phyloP scores from a whole-genome alignment of 768 basidiomycete genomes.

The Boletus fagicola region DNA sequence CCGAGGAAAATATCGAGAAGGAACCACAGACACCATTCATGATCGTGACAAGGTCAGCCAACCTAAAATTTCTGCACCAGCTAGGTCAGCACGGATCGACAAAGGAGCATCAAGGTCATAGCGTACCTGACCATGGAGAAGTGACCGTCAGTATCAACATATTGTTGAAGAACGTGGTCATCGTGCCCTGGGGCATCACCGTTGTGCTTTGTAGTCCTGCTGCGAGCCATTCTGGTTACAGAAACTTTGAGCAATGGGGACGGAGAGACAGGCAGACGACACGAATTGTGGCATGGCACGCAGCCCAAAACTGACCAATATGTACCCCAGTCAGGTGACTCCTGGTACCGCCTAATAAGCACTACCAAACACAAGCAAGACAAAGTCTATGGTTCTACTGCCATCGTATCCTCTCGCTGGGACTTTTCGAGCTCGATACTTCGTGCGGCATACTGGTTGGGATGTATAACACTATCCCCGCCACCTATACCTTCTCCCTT shows the following conservation, averaged over 20 bases:
- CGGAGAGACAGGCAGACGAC: slow-evolving; percentile 29
- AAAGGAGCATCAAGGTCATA: slow-evolving; percentile 4
- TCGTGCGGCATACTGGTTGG: slow-evolving; percentile 82
- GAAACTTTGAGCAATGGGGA: not conserved
- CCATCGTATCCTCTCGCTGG: slow-evolving; percentile 45
- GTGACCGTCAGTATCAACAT: slow-evolving; percentile 88
- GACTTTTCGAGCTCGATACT: slow-evolving; percentile 64
- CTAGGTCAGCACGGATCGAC: slow-evolving; percentile 19
- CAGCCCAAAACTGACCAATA: slow-evolving; percentile 12
- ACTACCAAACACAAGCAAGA: not conserved
- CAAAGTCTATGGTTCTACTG: slow-evolving; percentile 29
- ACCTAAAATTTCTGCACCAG: slow-evolving; percentile 81
- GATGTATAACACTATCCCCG: slow-evolving; percentile 89
- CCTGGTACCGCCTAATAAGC: slow-evolving; percentile 18
- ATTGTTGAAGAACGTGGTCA: slow-evolving; percentile 64
- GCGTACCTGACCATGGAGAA: slow-evolving; percentile 92
- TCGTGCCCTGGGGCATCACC: slow-evolving; percentile 10
- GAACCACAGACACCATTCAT: slow-evolving; percentile 99
- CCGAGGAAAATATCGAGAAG: slow-evolving; percentile 91
- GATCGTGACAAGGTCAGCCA: slow-evolving; percentile 97
- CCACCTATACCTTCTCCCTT: slow-evolving; percentile 87
- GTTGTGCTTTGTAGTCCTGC: slow-evolving; percentile 31
- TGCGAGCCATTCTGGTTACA: slow-evolving; percentile 22
- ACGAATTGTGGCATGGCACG: slow-evolving; percentile 17
- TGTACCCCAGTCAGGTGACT: slow-evolving; percentile 11